Conservation (phyloP, 2,329 filamentous ascomycete species). For the Fusarium sterilihyphosum region DNA sequence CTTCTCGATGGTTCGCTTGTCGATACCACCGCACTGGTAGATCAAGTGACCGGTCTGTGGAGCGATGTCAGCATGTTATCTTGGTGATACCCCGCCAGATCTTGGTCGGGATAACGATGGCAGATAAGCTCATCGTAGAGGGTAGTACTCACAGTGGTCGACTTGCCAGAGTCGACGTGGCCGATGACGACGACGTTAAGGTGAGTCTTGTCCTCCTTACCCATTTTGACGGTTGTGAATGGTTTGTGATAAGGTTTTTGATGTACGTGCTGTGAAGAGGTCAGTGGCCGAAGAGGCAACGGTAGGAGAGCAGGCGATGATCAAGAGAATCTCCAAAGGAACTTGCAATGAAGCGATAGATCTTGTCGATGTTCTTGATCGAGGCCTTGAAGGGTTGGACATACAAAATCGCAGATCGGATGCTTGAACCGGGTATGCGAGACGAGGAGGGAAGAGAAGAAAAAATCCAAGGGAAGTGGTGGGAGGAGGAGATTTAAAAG, state of each 20-base stretch:
- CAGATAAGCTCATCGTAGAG: conserved; percentile 23
- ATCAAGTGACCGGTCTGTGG: conserved; percentile 84
- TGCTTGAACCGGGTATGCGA: conserved; percentile 58
- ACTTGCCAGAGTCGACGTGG: conserved; percentile 99
- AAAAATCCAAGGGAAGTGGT: conserved; percentile 49
- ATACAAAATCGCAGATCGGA: conserved; percentile 55
- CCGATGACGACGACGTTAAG: conserved; percentile 99
- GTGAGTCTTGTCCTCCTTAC: conserved; percentile 96
- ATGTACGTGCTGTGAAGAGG: conserved; percentile 36
- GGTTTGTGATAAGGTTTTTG: conserved; percentile 36
- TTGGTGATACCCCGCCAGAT: conserved; percentile 6
- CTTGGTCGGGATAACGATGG: conserved; percentile 17
- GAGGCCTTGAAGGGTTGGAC: conserved; percentile 31
- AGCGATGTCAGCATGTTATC: conserved; percentile 43
- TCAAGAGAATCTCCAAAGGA: conserved; percentile 4
- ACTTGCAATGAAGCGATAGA: conserved; percentile 6
- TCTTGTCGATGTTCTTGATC: conserved; percentile 20
- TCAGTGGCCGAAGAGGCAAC: conserved; percentile 25
- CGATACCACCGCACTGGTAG: conserved; percentile 99
- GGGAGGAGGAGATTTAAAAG: conserved; percentile 54
- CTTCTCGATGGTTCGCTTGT: conserved; percentile 99
- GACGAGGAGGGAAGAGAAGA: conserved; percentile 53
- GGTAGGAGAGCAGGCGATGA: conserved; percentile 1
- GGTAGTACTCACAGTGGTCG: conserved; percentile 81
- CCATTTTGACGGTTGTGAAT: conserved; percentile 52